Evolutionary conservation across 2,329 filamentous ascomycete species (phyloP).

Genomic region (Aspergillus tanneri): DNA sequence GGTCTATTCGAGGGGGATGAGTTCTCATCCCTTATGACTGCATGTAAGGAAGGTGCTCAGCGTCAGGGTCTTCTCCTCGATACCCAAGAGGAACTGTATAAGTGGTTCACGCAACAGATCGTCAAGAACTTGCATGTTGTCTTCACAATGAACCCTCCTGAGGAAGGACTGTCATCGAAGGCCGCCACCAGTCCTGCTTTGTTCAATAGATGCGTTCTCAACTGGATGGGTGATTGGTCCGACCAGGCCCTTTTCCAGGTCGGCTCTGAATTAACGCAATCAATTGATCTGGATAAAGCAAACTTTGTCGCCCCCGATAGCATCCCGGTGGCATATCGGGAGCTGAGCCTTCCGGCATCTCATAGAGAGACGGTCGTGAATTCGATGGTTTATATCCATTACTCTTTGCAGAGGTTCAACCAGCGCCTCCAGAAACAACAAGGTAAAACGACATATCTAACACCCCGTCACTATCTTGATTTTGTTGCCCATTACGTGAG

Average conservation of each 20-base stretch:
- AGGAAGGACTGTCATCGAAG: conserved; percentile 91
- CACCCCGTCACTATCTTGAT: conserved; percentile 93
- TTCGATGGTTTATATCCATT: conserved; percentile 98
- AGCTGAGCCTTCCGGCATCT: conserved; percentile 77
- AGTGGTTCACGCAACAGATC: conserved; percentile 99
- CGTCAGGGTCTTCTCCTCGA: conserved; percentile 92
- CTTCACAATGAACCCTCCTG: conserved; percentile 99
- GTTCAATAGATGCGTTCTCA: conserved; percentile 99
- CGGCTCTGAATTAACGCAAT: conserved; percentile 89
- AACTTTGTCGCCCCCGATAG: conserved; percentile 85
- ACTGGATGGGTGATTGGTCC: conserved; percentile 99
- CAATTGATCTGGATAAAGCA: conserved; percentile 88
- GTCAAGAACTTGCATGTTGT: conserved; percentile 98
- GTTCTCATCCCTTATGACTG: conserved; percentile 96
- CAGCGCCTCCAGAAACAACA: conserved; percentile 85
- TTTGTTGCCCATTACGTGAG: conserved; percentile 98
- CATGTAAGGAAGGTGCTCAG: conserved; percentile 97
- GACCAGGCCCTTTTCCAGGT: conserved; percentile 99
- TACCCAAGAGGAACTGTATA: conserved; percentile 98
- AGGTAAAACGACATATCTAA: conserved; percentile 87
- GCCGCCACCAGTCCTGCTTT: conserved; percentile 95
- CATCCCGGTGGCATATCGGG: conserved; percentile 88
- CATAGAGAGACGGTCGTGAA: conserved; percentile 94
- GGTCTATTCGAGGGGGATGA: conserved; percentile 99
- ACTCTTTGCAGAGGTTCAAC: conserved; percentile 90